Conservation (phyloP, 1,139 yeast species). For the Arxiozyma heterogenica region DNA sequence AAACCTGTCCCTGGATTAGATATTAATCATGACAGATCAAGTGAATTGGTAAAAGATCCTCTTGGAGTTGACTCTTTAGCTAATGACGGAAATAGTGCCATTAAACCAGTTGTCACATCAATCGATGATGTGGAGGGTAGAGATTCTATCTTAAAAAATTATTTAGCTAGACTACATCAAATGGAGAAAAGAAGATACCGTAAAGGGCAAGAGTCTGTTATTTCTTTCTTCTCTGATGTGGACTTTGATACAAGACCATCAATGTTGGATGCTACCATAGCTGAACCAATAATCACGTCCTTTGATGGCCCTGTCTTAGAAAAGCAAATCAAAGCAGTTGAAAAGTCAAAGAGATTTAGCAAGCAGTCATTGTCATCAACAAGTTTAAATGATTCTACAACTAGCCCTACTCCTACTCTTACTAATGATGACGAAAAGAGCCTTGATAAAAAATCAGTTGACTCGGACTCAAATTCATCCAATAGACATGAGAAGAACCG, state of each 20-base stretch:
- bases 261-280: conserved; percentile 8
- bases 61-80: neutral
- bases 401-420: neutral
- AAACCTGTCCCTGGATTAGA: conserved; percentile 6
- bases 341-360: conserved; percentile 4
- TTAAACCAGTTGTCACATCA: neutral
- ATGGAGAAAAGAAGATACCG: conserved; percentile 9
- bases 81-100: neutral
- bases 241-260: conserved; percentile 13
- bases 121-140: conserved; percentile 12
- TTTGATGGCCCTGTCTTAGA: conserved; percentile 11
- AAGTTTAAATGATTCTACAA: neutral
- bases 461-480: neutral
- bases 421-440: neutral
- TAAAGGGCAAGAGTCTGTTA: conserved; percentile 5
- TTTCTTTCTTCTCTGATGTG: conserved; percentile 15
- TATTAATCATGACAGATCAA: neutral
- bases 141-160: conserved; percentile 9
- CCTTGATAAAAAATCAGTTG: neutral
- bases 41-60: neutral
- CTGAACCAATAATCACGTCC: conserved; percentile 7
- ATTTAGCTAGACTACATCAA: conserved; percentile 8
- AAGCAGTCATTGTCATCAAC: neutral
- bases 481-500: neutral
- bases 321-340: conserved; percentile 8